Evolutionary conservation across 306 rosid species (phyloP), one percentile per base, ranked within the genome.

Genomic region (Pterocarpus santalinus): DNA sequence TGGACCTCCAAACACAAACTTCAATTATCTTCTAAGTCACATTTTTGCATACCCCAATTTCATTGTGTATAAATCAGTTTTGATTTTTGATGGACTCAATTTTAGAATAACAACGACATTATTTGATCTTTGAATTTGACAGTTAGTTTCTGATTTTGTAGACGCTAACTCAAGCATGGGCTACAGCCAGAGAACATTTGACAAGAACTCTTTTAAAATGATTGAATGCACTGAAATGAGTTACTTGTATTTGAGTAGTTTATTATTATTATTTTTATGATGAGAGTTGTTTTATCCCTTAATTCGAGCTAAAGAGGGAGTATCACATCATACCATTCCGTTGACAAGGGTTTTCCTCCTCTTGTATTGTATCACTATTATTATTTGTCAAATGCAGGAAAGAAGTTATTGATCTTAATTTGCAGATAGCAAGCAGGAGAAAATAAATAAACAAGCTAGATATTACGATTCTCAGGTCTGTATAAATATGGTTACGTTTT

Each of bases 111-210:
- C 33, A 15, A 8, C 1, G 7, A 35, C 66, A 73, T 67, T 35
- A 14, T 58, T 58, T 7, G 46, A 72, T 53, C 38, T 30, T 22
- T 22, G 28, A 22, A 22, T 22, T 22, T 22, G 28, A 22, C 28
- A 22, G 28, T 22, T 22, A 22, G 28, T 22, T 22, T 22, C 28
- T 22, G 28, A 69, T 72, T 32, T 58, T 90, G 87, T 90, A 91
- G 96, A 91, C 97, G 34, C 72, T 93, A 38, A 93, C 96, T 81
- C 97, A 93, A 84, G 96, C 94, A 66, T 93, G 96, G 96, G 94
- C 96, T 65, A 86, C 94, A 67, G 96, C 97, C 52, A 84, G 96
- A 76, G 94, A 93, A 65, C 95, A 91, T 85, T 81, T 93, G 82
- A 84, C 97, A 72, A 89, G 90, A 80, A 90, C 91, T 73, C 94